Percentiles rank a stretch among this genome's conserved stretches.
These are phyloP conservation scores for Coemansia nantahalensis DNA, from an alignment of 192 early-diverging fungal species.

Conservation along the genomic window DNA sequence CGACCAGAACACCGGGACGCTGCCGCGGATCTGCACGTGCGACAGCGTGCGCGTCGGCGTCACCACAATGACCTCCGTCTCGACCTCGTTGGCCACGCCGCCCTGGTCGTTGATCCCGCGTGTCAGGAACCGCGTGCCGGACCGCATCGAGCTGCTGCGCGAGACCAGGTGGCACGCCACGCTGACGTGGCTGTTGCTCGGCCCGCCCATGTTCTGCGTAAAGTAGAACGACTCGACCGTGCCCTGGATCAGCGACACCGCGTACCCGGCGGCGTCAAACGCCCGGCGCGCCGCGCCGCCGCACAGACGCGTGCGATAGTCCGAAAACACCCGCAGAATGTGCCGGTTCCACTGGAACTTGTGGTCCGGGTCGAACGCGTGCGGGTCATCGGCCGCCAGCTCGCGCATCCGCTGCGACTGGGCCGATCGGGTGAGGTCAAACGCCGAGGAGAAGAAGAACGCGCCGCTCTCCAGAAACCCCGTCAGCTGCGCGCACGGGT, in stretches of 20 bases:
- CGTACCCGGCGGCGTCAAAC: slow-evolving; percentile 72
- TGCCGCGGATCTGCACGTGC: slow-evolving; percentile 84
- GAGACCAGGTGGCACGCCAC: slow-evolving; percentile 43
- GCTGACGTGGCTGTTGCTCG: background rate
- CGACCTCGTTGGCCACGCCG: slow-evolving; percentile 97
- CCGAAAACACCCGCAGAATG: slow-evolving; percentile 75
- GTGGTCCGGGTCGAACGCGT: slow-evolving; percentile 53
- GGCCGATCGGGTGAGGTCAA: slow-evolving; percentile 82
- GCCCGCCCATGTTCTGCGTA: slow-evolving; percentile 2
- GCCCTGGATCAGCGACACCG: slow-evolving; percentile 59
- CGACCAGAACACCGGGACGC: slow-evolving; percentile 95
- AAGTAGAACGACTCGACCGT: slow-evolving; percentile 28
- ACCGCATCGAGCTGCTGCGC: slow-evolving; percentile 47
- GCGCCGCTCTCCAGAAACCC: slow-evolving; percentile 81
- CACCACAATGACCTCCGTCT: slow-evolving; percentile 85
- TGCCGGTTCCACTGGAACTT: slow-evolving; percentile 93
- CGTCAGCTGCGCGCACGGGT: slow-evolving; percentile 75
- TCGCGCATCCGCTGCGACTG: slow-evolving; percentile 62
- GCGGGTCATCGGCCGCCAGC: slow-evolving; percentile 34
- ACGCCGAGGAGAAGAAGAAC: slow-evolving; percentile 89
- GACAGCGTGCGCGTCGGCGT: slow-evolving; percentile 59
- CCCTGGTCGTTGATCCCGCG: slow-evolving; percentile 97
- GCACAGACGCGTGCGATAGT: slow-evolving; percentile 75
- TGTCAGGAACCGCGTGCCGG: slow-evolving; percentile 91
- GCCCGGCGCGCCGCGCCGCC: slow-evolving; percentile 57